These are phyloP conservation scores for Trichocomaceae sp. DNA, from an alignment of 2,329 filamentous ascomycete species.

Conservation along the genomic window DNA sequence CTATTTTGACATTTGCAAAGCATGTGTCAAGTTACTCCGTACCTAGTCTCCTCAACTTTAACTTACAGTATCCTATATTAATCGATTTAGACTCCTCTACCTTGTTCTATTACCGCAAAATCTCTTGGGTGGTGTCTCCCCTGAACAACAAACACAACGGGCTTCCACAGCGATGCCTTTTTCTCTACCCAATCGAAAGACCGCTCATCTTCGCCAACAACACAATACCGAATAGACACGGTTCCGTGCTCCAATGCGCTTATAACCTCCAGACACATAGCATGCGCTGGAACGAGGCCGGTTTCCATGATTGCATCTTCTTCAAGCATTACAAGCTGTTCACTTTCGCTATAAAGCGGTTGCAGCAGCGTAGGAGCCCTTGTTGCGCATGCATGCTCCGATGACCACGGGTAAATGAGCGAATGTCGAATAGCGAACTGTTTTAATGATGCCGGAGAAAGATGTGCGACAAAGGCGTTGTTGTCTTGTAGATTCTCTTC, in stretches of 20 bases:
- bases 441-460: slow-evolving; percentile 3
- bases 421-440: neutral
- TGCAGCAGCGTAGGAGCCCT: neutral
- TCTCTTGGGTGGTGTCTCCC: too few species aligned
- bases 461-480: neutral
- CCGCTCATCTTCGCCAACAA: neutral
- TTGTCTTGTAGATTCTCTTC: neutral
- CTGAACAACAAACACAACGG: neutral
- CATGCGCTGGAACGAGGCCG: neutral
- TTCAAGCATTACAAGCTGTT: slow-evolving; percentile 1
- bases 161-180: slow-evolving; percentile 7
- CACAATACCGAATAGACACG: slow-evolving; percentile 10
- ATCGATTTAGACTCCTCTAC: too few species aligned
- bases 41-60: too few species aligned
- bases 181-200: slow-evolving; percentile 9
- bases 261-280: slow-evolving; percentile 1
- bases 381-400: neutral
- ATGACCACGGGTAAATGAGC: neutral
- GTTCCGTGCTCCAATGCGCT: slow-evolving; percentile 4
- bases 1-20: too few species aligned
- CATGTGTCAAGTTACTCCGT: too few species aligned
- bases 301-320: neutral
- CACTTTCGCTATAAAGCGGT: neutral
- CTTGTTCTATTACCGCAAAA: too few species aligned
- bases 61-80: too few species aligned